These are phyloP conservation scores for Excoecaria cochinchinensis DNA, from an alignment of 345 rosid genomes.

Conservation along the genomic window DNA sequence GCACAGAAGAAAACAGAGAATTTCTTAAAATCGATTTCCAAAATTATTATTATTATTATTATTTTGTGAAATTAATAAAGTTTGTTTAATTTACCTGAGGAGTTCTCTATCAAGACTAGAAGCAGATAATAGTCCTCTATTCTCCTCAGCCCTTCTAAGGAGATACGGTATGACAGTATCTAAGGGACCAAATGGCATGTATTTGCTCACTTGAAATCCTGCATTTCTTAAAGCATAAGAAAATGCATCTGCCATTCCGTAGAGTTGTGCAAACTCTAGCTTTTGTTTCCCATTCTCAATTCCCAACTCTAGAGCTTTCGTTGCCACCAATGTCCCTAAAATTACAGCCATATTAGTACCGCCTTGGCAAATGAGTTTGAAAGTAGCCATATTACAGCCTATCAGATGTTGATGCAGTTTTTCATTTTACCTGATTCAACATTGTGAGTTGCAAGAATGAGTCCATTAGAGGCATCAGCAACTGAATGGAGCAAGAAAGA, in stretches of 20 bases:
- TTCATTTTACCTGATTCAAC: conserved; percentile 58
- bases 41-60: too few relatives aligned
- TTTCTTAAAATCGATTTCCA: background rate
- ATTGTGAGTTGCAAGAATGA: conserved; percentile 92
- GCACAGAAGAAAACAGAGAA: conserved; percentile 13
- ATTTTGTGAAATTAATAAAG: too few relatives aligned
- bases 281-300: conserved; percentile 43
- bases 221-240: conserved; percentile 75
- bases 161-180: conserved; percentile 76
- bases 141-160: conserved; percentile 90
- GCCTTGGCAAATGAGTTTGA: too few relatives aligned
- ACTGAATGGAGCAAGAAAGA: conserved; percentile 64
- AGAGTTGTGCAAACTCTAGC: conserved; percentile 84
- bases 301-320: conserved; percentile 63
- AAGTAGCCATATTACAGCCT: background rate
- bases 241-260: conserved; percentile 84
- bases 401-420: background rate
- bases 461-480: conserved; percentile 51
- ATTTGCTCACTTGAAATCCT: conserved; percentile 87
- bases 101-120: conserved; percentile 66
- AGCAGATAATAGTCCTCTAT: conserved; percentile 67
- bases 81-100: conserved; percentile 42
- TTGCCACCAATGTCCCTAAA: conserved; percentile 61
- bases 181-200: conserved; percentile 79
- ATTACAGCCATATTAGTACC: too few relatives aligned